These are phyloP conservation scores for Rhypophila decipiens DNA, from an alignment of 495 filamentous ascomycete species.

Conservation along the genomic window DNA sequence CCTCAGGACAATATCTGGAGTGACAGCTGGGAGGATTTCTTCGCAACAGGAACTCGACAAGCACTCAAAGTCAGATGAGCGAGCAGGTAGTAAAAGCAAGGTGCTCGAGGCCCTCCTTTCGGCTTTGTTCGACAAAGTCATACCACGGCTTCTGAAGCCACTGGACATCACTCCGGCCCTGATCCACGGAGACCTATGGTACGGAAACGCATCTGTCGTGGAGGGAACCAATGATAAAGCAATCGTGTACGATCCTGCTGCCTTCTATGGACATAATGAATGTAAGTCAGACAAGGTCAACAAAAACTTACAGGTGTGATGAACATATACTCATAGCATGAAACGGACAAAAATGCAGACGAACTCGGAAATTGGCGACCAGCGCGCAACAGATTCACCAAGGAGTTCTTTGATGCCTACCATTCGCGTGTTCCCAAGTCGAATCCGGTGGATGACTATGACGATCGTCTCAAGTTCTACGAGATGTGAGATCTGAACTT, in stretches of 20 bases:
- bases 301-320: neutral
- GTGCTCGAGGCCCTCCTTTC: conserved; percentile 23
- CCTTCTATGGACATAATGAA: conserved; percentile 47
- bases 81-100: conserved; percentile 12
- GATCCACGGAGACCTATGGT: conserved; percentile 46
- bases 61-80: conserved; percentile 14
- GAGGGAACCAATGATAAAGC: conserved; percentile 25
- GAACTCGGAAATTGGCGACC: conserved; percentile 27
- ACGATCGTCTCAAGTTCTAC: conserved; percentile 21
- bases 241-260: conserved; percentile 40
- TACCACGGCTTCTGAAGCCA: conserved; percentile 33
- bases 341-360: no score
- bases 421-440: conserved; percentile 9
- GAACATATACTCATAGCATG: neutral
- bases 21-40: conserved; percentile 44
- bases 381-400: conserved; percentile 15
- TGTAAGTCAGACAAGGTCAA: conserved; percentile 7
- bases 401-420: conserved; percentile 13
- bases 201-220: conserved; percentile 32
- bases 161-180: conserved; percentile 41
- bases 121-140: conserved; percentile 27
- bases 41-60: conserved; percentile 21
- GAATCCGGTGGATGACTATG: conserved; percentile 17
- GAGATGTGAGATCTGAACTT: conserved; percentile 10
- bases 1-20: conserved; percentile 41